Evolutionary conservation across 805 yeast species (phyloP).

Genomic region (Yarrowia bubula): DNA sequence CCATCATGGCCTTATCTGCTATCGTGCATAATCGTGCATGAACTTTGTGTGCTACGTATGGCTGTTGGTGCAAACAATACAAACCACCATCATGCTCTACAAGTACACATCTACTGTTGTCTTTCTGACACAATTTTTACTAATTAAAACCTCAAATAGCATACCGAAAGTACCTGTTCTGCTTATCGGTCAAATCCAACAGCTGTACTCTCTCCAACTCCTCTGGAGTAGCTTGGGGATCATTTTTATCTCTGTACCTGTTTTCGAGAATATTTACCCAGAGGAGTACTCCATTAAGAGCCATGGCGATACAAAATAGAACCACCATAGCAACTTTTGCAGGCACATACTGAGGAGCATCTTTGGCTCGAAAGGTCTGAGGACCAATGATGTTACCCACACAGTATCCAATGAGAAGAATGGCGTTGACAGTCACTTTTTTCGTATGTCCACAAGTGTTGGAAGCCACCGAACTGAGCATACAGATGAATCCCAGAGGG

Average conservation of each 20-base stretch:
- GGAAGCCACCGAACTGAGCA: slow-evolving; percentile 42
- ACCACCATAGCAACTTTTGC: slow-evolving; percentile 58
- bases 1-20: too few species aligned
- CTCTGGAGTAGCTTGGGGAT: slow-evolving; percentile 33
- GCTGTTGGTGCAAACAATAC: too few species aligned
- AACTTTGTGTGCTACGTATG: too few species aligned
- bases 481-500: slow-evolving; percentile 41
- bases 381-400: slow-evolving; percentile 73
- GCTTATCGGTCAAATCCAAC: slow-evolving; percentile 51
- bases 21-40: too few species aligned
- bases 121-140: too few species aligned
- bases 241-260: slow-evolving; percentile 46
- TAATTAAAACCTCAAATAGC: neutral
- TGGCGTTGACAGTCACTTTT: slow-evolving; percentile 57
- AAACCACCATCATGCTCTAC: too few species aligned
- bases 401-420: slow-evolving; percentile 62
- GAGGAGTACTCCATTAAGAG: slow-evolving; percentile 41
- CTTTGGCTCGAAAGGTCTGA: slow-evolving; percentile 56
- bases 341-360: slow-evolving; percentile 61
- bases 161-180: slow-evolving; percentile 55
- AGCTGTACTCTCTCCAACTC: slow-evolving; percentile 36
- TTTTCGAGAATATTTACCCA: slow-evolving; percentile 44
- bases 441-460: slow-evolving; percentile 76
- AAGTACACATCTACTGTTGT: too few species aligned
- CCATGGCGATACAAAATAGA: slow-evolving; percentile 47